Evolutionary conservation across 495 filamentous ascomycete species (phyloP).

Genomic region (Podospora tetraspora): DNA sequence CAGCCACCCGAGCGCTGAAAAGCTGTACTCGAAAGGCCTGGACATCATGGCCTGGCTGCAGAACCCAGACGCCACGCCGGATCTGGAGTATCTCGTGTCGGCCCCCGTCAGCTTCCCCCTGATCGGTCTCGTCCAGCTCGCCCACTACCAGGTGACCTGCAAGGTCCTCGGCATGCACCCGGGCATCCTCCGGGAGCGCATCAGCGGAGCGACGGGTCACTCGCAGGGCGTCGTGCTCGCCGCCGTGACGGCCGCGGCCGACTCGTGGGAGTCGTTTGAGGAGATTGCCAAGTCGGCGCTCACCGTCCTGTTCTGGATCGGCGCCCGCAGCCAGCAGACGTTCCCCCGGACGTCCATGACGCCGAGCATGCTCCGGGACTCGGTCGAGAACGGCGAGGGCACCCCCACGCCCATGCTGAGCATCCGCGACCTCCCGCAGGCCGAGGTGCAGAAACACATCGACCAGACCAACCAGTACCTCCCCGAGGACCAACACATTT

Average conservation of each 20-base stretch:
- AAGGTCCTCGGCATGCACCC: constrained; percentile 81
- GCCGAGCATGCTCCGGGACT: constrained; percentile 89
- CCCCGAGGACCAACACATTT: constrained; percentile 84
- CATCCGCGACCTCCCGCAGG: constrained; percentile 81
- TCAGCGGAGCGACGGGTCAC: constrained; percentile 88
- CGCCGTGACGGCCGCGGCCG: constrained; percentile 81
- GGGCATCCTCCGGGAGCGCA: constrained; percentile 72
- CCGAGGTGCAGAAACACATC: constrained; percentile 87
- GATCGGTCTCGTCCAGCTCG: constrained; percentile 90
- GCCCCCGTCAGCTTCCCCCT: constrained; percentile 95
- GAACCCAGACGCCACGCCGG: constrained; percentile 79
- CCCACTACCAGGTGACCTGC: constrained; percentile 90
- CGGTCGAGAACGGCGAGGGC: constrained; percentile 88
- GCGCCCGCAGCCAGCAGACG: constrained; percentile 94
- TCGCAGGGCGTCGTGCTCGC: constrained; percentile 95
- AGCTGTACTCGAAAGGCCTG: constrained; percentile 92
- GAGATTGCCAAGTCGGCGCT: constrained; percentile 70
- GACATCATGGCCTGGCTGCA: constrained; percentile 92
- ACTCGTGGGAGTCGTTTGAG: constrained; percentile 84
- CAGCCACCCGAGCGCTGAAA: constrained; percentile 77
- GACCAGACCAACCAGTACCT: constrained; percentile 94
- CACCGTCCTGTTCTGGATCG: constrained; percentile 98
- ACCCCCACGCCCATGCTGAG: constrained; percentile 95
- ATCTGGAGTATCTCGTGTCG: constrained; percentile 91
- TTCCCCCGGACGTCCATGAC: constrained; percentile 91